These are phyloP conservation scores for Vitis amurensis DNA, from an alignment of 164 flowering plant species.

Conservation along the genomic window DNA sequence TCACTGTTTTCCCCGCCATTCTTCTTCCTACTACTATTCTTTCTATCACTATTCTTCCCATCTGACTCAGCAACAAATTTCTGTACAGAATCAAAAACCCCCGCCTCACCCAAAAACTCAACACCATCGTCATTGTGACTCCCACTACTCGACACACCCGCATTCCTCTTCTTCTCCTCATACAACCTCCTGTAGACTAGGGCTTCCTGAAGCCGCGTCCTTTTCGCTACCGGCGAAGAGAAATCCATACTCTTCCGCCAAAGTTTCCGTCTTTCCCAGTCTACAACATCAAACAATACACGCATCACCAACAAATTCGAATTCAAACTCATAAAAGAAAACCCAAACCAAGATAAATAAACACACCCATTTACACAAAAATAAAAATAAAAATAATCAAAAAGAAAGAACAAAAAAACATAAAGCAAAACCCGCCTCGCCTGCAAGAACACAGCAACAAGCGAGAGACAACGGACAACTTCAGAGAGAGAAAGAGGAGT, in stretches of 20 bases:
- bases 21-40: background rate
- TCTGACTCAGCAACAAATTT: too few relatives aligned
- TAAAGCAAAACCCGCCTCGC: too few relatives aligned
- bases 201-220: conserved; percentile 13
- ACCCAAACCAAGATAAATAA: background rate
- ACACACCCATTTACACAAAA: background rate
- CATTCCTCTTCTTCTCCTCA: conserved; percentile 6
- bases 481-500: too few relatives aligned
- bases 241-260: background rate
- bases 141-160: background rate
- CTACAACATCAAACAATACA: background rate
- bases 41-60: too few relatives aligned
- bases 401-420: too few relatives aligned
- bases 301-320: background rate
- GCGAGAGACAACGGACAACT: too few relatives aligned
- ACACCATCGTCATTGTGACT: background rate
- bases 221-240: conserved; percentile 6
- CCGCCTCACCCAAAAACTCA: background rate
- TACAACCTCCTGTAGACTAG: background rate
- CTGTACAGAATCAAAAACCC: background rate
- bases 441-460: too few relatives aligned
- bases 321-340: background rate
- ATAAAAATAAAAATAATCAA: too few relatives aligned
- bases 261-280: background rate
- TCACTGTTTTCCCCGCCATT: background rate